Conservation (phyloP, 352 stramenopile species). For the Phytophthora brassicae region DNA sequence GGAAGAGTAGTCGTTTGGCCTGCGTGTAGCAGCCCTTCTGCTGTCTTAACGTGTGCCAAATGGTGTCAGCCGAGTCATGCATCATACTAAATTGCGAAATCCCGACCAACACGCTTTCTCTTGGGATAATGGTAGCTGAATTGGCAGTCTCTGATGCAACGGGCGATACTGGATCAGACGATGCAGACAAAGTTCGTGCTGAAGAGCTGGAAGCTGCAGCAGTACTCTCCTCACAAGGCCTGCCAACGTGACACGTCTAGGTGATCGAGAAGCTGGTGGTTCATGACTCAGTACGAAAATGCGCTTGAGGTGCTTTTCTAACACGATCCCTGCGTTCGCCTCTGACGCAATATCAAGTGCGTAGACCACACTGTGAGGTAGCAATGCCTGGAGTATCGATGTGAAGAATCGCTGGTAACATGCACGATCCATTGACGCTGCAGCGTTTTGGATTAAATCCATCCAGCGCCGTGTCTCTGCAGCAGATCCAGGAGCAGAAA, state of each 20-base stretch:
- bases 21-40: slow-evolving; percentile 52
- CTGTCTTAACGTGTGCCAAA: slow-evolving; percentile 66
- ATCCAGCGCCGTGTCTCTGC: slow-evolving; percentile 55
- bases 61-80: slow-evolving; percentile 67
- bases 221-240: slow-evolving; percentile 24
- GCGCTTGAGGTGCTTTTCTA: slow-evolving; percentile 64
- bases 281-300: slow-evolving; percentile 64
- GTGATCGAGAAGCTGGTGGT: slow-evolving; percentile 2
- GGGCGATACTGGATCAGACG: background rate
- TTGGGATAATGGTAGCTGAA: slow-evolving; percentile 34
- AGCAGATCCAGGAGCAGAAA: slow-evolving; percentile 36
- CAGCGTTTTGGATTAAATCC: slow-evolving; percentile 34
- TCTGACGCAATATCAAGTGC: slow-evolving; percentile 36
- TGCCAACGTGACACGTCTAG: slow-evolving; percentile 20
- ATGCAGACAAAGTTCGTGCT: slow-evolving; percentile 12
- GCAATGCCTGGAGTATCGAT: slow-evolving; percentile 45
- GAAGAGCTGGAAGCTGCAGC: slow-evolving; percentile 15
- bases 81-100: slow-evolving; percentile 64
- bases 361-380: slow-evolving; percentile 57
- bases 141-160: slow-evolving; percentile 1
- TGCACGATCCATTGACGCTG: slow-evolving; percentile 20
- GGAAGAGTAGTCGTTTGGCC: slow-evolving; percentile 56
- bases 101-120: slow-evolving; percentile 55
- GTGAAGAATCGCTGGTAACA: slow-evolving; percentile 57
- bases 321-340: slow-evolving; percentile 36